Percentiles rank a stretch among this genome's conserved stretches.
phyloP scores from a whole-genome alignment of 2,329 filamentous ascomycete species.

The Fragosphaeria purpurea region DNA sequence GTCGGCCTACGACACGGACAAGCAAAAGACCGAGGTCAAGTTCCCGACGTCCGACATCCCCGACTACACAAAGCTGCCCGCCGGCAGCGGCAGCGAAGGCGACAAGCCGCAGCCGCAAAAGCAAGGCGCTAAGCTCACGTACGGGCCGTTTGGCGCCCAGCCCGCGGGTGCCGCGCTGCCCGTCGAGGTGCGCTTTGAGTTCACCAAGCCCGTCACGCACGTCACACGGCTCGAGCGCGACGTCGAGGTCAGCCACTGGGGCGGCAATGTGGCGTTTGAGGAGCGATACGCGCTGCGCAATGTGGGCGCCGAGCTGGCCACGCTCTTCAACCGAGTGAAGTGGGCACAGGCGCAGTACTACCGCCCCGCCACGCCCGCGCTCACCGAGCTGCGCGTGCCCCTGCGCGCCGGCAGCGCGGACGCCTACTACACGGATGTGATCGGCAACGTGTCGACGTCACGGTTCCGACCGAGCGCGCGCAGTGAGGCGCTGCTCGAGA shows the following conservation, averaged over 20 bases:
- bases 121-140: constrained; percentile 76
- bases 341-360: constrained; percentile 67
- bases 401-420: constrained; percentile 71
- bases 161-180: constrained; percentile 66
- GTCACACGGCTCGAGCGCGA: constrained; percentile 75
- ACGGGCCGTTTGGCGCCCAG: constrained; percentile 70
- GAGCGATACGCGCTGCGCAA: constrained; percentile 86
- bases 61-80: constrained; percentile 70
- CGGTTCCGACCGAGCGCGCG: constrained; percentile 68
- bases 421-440: constrained; percentile 90
- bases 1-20: constrained; percentile 73
- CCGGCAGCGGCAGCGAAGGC: constrained; percentile 36
- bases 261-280: constrained; percentile 89
- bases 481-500: constrained; percentile 66
- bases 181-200: constrained; percentile 81
- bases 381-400: constrained; percentile 74
- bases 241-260: constrained; percentile 95
- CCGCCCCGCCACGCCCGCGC: constrained; percentile 64
- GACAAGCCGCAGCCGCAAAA: constrained; percentile 60
- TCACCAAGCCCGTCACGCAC: constrained; percentile 82
- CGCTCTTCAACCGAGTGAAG: constrained; percentile 65
- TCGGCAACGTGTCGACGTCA: constrained; percentile 94
- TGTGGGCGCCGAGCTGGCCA: constrained; percentile 67
- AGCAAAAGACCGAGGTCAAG: constrained; percentile 97
- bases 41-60: constrained; percentile 67